These are phyloP conservation scores for Picea abies DNA, from an alignment of 83 land plant species.

Conservation along the genomic window DNA sequence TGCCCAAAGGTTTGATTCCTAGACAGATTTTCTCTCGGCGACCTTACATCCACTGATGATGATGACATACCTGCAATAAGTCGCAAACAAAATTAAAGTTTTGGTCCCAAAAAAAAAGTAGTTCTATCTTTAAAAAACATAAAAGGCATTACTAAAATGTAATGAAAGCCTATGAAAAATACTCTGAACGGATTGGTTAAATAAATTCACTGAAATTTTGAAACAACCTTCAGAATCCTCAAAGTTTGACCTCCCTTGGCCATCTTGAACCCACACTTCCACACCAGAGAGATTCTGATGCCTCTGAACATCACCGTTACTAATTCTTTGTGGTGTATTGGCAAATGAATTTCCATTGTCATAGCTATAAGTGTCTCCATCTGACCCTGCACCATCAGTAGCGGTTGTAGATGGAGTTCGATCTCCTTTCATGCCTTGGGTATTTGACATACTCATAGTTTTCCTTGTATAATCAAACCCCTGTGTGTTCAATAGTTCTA, in stretches of 20 bases:
- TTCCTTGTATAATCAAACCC: constrained; percentile 46
- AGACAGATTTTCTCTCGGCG: constrained; percentile 33
- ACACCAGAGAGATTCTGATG: constrained; percentile 20
- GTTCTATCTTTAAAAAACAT: not conserved
- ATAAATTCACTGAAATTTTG: not conserved
- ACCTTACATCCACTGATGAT: constrained; percentile 33
- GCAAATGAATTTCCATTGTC: constrained; percentile 26
- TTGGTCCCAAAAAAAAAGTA: not conserved
- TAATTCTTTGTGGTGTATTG: constrained; percentile 3
- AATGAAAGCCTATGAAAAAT: constrained; percentile 9
- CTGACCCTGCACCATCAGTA: not conserved
- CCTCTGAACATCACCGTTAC: constrained; percentile 20
- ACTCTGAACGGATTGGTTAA: not conserved
- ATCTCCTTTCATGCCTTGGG: not conserved
- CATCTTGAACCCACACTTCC: constrained; percentile 25
- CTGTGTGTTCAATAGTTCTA: constrained; percentile 82
- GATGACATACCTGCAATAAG: constrained; percentile 30
- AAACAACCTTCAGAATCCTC: constrained; percentile 50
- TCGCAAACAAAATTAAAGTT: not conserved
- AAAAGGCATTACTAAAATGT: not conserved
- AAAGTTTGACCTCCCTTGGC: not conserved
- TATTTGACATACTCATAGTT: not conserved
- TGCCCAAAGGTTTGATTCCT: constrained; percentile 77
- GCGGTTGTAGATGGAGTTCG: not conserved
- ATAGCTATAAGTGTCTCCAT: not conserved